phyloP scores from a whole-genome alignment of 768 basidiomycete species.

The Glaciozyma antarctica region DNA sequence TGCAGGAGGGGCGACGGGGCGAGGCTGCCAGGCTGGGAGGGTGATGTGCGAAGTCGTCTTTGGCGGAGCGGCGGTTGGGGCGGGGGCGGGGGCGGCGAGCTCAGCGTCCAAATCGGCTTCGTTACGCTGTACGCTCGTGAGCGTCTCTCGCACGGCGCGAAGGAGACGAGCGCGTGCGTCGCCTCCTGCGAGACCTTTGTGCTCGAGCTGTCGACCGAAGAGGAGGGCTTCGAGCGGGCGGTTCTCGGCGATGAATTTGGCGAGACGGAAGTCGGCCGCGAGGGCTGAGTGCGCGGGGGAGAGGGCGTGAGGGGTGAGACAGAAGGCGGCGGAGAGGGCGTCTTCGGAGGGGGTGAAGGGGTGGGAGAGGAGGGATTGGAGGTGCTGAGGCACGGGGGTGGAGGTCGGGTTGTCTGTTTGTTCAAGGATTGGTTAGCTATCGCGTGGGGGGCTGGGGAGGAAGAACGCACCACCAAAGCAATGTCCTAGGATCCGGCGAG shows the following conservation, averaged over 20 bases:
- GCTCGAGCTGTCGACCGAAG: constrained; percentile 5
- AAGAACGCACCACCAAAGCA: constrained; percentile 26
- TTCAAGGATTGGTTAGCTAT: neutral
- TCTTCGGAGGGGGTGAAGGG: constrained; percentile 18
- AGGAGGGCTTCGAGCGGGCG: constrained; percentile 25
- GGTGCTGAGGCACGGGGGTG: constrained; percentile 8
- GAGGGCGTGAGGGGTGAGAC: constrained; percentile 1
- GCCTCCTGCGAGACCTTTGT: neutral
- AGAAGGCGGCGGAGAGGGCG: constrained; percentile 16
- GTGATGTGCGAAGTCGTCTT: constrained; percentile 4
- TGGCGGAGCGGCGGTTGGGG: neutral
- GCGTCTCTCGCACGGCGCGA: constrained; percentile 16
- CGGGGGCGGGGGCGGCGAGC: neutral
- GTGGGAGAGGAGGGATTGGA: constrained; percentile 14
- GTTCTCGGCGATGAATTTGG: constrained; percentile 20
- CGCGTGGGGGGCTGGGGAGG: neutral
- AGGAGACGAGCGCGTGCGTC: constrained; percentile 21
- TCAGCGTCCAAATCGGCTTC: constrained; percentile 14
- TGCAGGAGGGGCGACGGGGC: neutral
- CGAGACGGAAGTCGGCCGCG: constrained; percentile 24
- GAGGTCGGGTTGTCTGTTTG: constrained; percentile 14
- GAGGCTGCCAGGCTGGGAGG: constrained; percentile 26
- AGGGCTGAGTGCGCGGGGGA: constrained; percentile 3
- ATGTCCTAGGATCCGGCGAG: constrained; percentile 7
- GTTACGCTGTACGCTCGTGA: constrained; percentile 13